Conservation (phyloP, 345 rosid genomes). For the Balakata baccata region DNA sequence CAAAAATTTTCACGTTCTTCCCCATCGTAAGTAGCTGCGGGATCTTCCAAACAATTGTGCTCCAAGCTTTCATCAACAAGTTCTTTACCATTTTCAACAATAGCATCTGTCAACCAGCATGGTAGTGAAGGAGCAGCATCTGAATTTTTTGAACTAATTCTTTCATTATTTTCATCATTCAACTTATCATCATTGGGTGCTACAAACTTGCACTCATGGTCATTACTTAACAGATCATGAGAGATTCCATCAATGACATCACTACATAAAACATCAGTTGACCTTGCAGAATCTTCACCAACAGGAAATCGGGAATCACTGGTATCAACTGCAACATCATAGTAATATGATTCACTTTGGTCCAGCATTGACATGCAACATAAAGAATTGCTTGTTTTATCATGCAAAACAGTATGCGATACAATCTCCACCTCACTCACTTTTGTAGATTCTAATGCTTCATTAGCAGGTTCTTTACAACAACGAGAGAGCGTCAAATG, state of each 20-base stretch:
- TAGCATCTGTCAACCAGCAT: slow-evolving; percentile 23
- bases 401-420: slow-evolving; percentile 44
- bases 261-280: slow-evolving; percentile 18
- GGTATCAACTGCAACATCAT: slow-evolving; percentile 52
- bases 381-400: slow-evolving; percentile 44
- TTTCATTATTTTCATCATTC: slow-evolving; percentile 24
- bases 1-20: slow-evolving; percentile 18
- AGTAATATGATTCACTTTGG: slow-evolving; percentile 49
- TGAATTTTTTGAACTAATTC: slow-evolving; percentile 14
- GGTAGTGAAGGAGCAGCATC: slow-evolving; percentile 28
- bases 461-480: slow-evolving; percentile 26
- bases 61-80: slow-evolving; percentile 26
- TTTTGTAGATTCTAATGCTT: slow-evolving; percentile 23
- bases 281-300: slow-evolving; percentile 23
- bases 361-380: slow-evolving; percentile 42
- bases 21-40: slow-evolving; percentile 9
- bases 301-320: slow-evolving; percentile 18
- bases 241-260: slow-evolving; percentile 18
- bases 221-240: slow-evolving; percentile 15
- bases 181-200: slow-evolving; percentile 10
- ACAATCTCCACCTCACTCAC: slow-evolving; percentile 47
- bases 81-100: slow-evolving; percentile 24
- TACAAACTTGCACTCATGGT: slow-evolving; percentile 12
- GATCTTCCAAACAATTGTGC: slow-evolving; percentile 20
- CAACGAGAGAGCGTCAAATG: slow-evolving; percentile 10